Evolutionary conservation across 2,329 filamentous ascomycete genomes (phyloP).

Genomic region (Aspergillus floridensis): DNA sequence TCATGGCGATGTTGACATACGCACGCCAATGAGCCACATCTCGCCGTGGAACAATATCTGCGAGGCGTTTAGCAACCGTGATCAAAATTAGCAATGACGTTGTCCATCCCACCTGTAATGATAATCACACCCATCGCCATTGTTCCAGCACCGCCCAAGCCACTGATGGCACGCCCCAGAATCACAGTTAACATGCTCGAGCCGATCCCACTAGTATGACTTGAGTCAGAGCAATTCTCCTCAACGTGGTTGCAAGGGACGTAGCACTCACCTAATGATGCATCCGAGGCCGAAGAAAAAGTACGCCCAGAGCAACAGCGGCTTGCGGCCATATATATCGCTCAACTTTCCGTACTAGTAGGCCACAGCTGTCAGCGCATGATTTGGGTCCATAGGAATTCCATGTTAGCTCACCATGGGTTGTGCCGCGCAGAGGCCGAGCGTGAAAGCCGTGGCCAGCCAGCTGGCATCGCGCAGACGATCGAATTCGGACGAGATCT

Average conservation of each 20-base stretch:
- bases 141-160: constrained; percentile 47
- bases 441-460: constrained; percentile 54
- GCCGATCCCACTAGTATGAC: constrained; percentile 35
- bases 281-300: constrained; percentile 51
- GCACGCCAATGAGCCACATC: constrained; percentile 50
- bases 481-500: constrained; percentile 61
- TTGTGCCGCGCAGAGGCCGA: constrained; percentile 54
- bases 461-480: constrained; percentile 57
- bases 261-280: constrained; percentile 31
- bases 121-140: constrained; percentile 48
- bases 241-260: too few relatives aligned
- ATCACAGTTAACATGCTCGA: constrained; percentile 41
- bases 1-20: constrained; percentile 53
- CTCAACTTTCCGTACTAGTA: constrained; percentile 55
- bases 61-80: not conserved
- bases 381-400: not conserved
- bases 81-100: too few relatives aligned
- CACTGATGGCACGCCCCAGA: constrained; percentile 41
- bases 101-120: constrained; percentile 35
- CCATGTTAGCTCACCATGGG: constrained; percentile 44
- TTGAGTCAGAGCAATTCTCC: not conserved
- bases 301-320: constrained; percentile 51
- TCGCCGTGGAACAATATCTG: constrained; percentile 49
- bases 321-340: constrained; percentile 57
- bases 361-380: constrained; percentile 10